These are phyloP conservation scores for Alternaria incomplexa DNA, from an alignment of 2,329 filamentous ascomycete genomes.

Conservation along the genomic window DNA sequence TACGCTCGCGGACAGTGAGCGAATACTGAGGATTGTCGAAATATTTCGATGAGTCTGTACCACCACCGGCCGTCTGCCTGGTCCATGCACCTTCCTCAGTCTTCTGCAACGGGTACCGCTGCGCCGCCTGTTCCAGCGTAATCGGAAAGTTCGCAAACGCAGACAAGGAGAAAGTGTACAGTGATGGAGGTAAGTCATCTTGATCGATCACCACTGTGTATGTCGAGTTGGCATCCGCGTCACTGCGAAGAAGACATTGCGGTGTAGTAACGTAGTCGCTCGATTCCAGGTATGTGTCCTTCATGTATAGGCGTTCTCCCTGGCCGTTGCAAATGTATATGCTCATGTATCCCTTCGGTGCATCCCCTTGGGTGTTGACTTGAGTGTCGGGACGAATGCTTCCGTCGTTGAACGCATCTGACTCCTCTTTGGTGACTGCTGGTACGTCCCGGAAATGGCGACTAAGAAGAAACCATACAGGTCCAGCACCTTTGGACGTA, in stretches of 20 bases:
- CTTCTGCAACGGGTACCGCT: constrained; percentile 65
- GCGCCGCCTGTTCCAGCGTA: constrained; percentile 65
- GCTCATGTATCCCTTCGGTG: constrained; percentile 77
- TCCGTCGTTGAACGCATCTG: constrained; percentile 42
- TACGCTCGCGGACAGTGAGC: constrained; percentile 63
- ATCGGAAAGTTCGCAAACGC: constrained; percentile 74
- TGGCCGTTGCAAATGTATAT: constrained; percentile 78
- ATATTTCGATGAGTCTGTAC: constrained; percentile 76
- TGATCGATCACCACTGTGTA: constrained; percentile 77
- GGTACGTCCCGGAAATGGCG: constrained; percentile 76
- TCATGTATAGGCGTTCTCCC: constrained; percentile 75
- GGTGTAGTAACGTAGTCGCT: constrained; percentile 93
- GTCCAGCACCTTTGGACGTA: constrained; percentile 60
- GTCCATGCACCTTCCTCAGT: constrained; percentile 75
- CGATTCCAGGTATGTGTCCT: constrained; percentile 72
- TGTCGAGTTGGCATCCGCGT: constrained; percentile 58
- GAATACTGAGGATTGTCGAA: constrained; percentile 87
- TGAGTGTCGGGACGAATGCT: constrained; percentile 30
- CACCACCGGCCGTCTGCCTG: constrained; percentile 80
- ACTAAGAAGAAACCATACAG: constrained; percentile 83
- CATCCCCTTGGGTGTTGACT: constrained; percentile 34
- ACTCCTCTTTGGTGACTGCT: constrained; percentile 43
- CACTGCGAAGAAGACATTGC: constrained; percentile 82
- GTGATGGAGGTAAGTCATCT: constrained; percentile 73
- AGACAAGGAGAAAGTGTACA: constrained; percentile 86